Conservation (phyloP, 2,329 filamentous ascomycete genomes). For the Chalaropsis thielavioides region DNA sequence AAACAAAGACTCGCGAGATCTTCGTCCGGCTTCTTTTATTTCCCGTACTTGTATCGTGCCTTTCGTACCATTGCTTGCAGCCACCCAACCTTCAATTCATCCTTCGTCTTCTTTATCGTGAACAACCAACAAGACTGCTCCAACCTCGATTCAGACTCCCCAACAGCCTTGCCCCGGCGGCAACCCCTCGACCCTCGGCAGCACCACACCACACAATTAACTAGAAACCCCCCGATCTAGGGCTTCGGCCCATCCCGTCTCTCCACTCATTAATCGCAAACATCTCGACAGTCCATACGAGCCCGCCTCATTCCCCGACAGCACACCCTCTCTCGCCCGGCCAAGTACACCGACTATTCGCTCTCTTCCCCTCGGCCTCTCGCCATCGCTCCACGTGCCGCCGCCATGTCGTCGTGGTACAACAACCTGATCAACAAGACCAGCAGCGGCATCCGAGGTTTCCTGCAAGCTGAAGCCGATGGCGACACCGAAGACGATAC, state of each 20-base stretch:
- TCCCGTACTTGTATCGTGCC: not conserved
- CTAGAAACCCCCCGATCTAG: not conserved
- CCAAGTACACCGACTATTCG: not conserved
- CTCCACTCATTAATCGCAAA: not conserved
- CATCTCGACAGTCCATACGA: not conserved
- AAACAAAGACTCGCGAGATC: not conserved
- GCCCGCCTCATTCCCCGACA: not conserved
- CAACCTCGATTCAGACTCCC: not conserved
- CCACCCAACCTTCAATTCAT: not conserved
- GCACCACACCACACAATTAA: not conserved
- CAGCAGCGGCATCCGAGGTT: constrained; percentile 53
- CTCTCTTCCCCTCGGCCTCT: not conserved
- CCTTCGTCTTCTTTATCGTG: not conserved
- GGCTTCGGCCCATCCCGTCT: not conserved
- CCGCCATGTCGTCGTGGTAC: constrained; percentile 64
- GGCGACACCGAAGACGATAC: constrained; percentile 78
- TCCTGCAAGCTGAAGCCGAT: constrained; percentile 51
- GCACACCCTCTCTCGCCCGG: not conserved
- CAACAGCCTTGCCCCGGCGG: not conserved
- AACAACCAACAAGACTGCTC: not conserved
- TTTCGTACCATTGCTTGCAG: not conserved
- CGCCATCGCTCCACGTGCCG: not conserved
- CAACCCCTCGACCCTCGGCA: constrained; percentile 1
- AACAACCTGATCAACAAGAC: constrained; percentile 55
- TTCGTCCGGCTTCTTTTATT: constrained; percentile 2